Evolutionary conservation across 169 alveolate species (phyloP).

Genomic region (Cryptosporidium parvum): DNA sequence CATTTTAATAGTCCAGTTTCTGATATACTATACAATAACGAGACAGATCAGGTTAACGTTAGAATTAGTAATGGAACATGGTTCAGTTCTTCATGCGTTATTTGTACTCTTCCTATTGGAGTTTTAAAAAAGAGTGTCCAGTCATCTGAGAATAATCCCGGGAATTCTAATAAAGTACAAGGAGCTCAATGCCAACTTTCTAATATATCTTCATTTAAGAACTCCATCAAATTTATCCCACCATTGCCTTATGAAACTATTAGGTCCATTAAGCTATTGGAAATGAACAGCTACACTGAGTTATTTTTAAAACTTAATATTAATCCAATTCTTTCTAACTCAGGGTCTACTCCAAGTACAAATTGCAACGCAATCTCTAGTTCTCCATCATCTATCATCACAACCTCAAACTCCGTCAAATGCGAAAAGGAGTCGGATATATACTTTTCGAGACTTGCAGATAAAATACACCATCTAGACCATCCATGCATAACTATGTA

Average conservation of each 20-base stretch:
- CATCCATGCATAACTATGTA: slow-evolving; percentile 43
- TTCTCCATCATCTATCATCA: neutral
- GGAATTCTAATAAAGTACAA: neutral
- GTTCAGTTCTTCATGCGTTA: slow-evolving; percentile 66
- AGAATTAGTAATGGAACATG: slow-evolving; percentile 56
- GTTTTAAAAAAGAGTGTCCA: slow-evolving; percentile 46
- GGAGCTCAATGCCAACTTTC: neutral
- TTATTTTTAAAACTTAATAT: slow-evolving; percentile 8
- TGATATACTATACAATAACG: slow-evolving; percentile 55
- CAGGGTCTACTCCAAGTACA: slow-evolving; percentile 14
- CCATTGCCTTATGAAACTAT: slow-evolving; percentile 62
- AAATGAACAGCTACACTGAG: slow-evolving; percentile 68
- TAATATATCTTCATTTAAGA: slow-evolving; percentile 1
- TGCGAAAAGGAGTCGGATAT: neutral
- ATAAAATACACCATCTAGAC: slow-evolving; percentile 52
- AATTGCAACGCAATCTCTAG: neutral
- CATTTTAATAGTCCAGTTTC: slow-evolving; percentile 29
- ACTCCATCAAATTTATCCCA: slow-evolving; percentile 38
- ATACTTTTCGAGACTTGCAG: slow-evolving; percentile 45
- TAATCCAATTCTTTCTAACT: neutral
- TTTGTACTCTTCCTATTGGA: slow-evolving; percentile 67
- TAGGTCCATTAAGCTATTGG: slow-evolving; percentile 36
- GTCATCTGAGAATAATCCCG: slow-evolving; percentile 11
- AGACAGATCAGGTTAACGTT: slow-evolving; percentile 69
- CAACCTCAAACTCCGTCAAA: neutral